Base-by-base conservation (phyloP, 768 basidiomycete species). In the Sistotremastrum suecicum region DNA sequence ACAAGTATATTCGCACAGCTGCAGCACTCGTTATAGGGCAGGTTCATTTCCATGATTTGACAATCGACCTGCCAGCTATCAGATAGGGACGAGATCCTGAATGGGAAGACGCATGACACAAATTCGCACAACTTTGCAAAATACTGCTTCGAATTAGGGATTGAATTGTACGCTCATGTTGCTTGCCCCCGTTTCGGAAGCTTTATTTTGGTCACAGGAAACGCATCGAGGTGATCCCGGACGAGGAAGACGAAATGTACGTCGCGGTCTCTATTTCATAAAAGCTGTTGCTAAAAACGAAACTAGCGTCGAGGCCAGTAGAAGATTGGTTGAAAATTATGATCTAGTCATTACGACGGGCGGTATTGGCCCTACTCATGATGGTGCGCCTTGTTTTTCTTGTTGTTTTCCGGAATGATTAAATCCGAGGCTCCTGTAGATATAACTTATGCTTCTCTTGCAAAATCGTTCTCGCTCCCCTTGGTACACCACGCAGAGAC, bases 311-410 rank as follows among this genome's bases (percentile, higher is more conserved):
- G 87, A 94, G 57, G 90, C 92, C 5, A 87, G 85, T 34, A 68
- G 76, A 49, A 70, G 89, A 12, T 77, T 98, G 73, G 80, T 83
- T 36, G 63, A 69, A 35, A 74, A 72, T 40, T 92, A 90, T 59
- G 92, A 95, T 60, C 80, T 91, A 54, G 90, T 95, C 31, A 71
- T 97, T 44, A 92, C 88, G 0, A 81, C 78, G 8, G 91, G 92
- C 1, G 91, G 92, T 0, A 89, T 95, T 45, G 89, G 89, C 0
- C 86, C 88, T 3, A 92, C 88, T 8, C 87, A 90, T 56, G 88
- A 88, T 56, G 86, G 86, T 84, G 51, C 46, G 71, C 59, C 11
- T 3, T n/a, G 29, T 28, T 11, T 32, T 35, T 45, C 36, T 12
- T 42, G 36, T 41, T 9, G 32, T 20, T 45, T 34, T 5, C 29